A percentile compares a stretch with the other conserved stretches of the same genome.
phyloP scores from a whole-genome alignment of 305 asterid species.

The Ruellia speciosa region DNA sequence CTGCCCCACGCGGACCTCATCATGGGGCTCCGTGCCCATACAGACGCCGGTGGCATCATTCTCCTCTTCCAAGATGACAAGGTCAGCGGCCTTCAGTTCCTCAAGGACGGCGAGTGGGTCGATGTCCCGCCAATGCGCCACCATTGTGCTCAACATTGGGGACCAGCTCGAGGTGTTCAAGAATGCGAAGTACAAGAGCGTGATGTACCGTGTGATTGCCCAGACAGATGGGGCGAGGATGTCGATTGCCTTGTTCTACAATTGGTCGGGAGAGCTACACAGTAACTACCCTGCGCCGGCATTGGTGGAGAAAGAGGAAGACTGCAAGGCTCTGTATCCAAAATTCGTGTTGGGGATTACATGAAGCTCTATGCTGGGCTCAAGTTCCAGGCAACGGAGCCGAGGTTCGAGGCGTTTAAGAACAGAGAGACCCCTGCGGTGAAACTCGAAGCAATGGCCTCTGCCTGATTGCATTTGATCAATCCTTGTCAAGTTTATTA shows the following conservation, averaged over 20 bases:
- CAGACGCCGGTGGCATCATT: constrained; percentile 96
- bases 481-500: too few relatives aligned
- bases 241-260: constrained; percentile 88
- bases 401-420: constrained; percentile 87
- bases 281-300: constrained; percentile 70
- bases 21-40: constrained; percentile 95
- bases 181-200: constrained; percentile 86
- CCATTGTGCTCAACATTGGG: constrained; percentile 80
- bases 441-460: constrained; percentile 34
- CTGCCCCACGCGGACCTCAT: constrained; percentile 80
- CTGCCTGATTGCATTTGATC: constrained; percentile 32
- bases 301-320: constrained; percentile 48
- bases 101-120: constrained; percentile 77
- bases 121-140: constrained; percentile 94
- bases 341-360: constrained; percentile 83
- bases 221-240: constrained; percentile 76
- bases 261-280: constrained; percentile 87
- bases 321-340: constrained; percentile 37
- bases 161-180: constrained; percentile 65
- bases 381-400: constrained; percentile 87
- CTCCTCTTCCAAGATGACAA: constrained; percentile 92
- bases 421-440: constrained; percentile 7
- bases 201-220: constrained; percentile 75
- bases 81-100: constrained; percentile 96
- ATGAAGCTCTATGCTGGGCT: constrained; percentile 79